Percentiles rank a stretch among this genome's conserved stretches.
phyloP scores from a whole-genome alignment of 305 asterid species.

The Ajuga reptans region DNA sequence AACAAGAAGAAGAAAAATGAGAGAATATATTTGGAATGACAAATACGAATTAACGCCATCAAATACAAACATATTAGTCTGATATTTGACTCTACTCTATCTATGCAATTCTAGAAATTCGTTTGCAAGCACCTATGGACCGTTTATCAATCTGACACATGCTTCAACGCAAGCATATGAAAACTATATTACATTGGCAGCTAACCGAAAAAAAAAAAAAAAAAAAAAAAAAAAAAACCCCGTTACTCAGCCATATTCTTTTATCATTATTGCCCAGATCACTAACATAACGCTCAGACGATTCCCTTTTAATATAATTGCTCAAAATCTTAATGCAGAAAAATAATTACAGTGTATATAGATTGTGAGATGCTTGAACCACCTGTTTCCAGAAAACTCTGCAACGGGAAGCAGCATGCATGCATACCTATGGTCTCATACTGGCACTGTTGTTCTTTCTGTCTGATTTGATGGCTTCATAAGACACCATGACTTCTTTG shows the following conservation, averaged over 20 bases:
- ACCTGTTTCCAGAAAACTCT: background rate
- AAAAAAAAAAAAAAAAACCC: background rate
- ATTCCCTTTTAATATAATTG: background rate
- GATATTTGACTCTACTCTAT: no score
- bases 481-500: slow-evolving; percentile 83
- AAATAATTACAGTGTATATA: background rate
- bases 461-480: slow-evolving; percentile 73
- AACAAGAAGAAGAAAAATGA: no score
- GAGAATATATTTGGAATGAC: no score
- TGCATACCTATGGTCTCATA: slow-evolving; percentile 1
- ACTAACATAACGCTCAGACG: background rate
- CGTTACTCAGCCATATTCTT: background rate
- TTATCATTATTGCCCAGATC: slow-evolving; percentile 3
- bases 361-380: background rate
- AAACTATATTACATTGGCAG: background rate
- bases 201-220: background rate
- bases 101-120: no score
- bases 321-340: background rate
- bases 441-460: slow-evolving; percentile 35
- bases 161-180: no score
- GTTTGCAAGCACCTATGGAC: no score
- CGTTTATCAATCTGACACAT: no score
- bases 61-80: no score
- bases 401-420: background rate
- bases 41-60: no score